Evolutionary conservation across 148 eudicot genomes (phyloP).

Genomic region (Fallopia convolvulus): DNA sequence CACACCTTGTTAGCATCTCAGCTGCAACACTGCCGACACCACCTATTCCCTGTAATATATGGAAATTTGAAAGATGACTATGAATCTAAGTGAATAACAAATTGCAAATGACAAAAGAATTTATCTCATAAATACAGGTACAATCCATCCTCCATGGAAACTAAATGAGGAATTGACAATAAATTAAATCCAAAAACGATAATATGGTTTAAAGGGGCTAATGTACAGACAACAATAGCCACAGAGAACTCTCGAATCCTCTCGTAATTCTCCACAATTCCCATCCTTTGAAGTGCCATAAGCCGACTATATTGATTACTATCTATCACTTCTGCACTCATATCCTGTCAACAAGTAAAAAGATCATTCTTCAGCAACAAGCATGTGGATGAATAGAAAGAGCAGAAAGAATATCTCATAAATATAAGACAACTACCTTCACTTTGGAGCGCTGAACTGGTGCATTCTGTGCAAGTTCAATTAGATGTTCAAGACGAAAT

Average conservation of each 20-base stretch:
- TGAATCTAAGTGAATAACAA: neutral
- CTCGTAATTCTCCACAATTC: conserved; percentile 90
- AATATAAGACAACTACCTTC: conserved; percentile 35
- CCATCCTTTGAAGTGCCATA: conserved; percentile 99
- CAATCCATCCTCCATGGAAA: neutral
- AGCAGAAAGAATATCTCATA: neutral
- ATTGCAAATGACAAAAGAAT: conserved; percentile 1
- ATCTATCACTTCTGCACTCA: conserved; percentile 95
- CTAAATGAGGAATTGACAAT: neutral
- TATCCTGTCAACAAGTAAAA: conserved; percentile 46
- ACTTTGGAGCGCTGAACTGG: conserved; percentile 67
- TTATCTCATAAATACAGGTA: neutral
- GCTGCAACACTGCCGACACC: conserved; percentile 99
- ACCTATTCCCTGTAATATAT: conserved; percentile 69
- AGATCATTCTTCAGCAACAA: conserved; percentile 15
- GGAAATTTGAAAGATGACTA: neutral
- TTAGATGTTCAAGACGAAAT: conserved; percentile 51
- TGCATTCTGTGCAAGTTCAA: conserved; percentile 43
- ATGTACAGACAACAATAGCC: conserved; percentile 76
- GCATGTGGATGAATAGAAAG: neutral
- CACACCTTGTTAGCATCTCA: conserved; percentile 99
- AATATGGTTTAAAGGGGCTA: conserved; percentile 16
- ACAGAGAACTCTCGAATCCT: conserved; percentile 91
- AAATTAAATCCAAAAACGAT: neutral
- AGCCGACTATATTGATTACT: conserved; percentile 97